Evolutionary conservation across 116 monocot genomes (phyloP).

Genomic region (Cymodocea nodosa): DNA sequence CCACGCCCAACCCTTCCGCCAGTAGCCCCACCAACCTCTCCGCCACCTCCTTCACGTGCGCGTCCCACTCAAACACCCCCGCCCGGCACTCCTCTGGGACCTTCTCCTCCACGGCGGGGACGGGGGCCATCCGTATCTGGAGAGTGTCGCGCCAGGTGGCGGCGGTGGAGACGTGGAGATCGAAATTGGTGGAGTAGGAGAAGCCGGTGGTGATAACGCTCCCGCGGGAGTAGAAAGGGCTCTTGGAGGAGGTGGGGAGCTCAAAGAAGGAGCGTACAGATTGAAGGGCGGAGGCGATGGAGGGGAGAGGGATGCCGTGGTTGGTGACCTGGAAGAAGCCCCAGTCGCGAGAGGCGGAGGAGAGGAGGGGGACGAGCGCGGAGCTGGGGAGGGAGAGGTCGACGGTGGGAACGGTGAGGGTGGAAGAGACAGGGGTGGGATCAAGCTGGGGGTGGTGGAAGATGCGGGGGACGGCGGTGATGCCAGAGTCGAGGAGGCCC

Average conservation of each 20-base stretch:
- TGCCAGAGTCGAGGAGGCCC: constrained; percentile 60
- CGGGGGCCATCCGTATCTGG: constrained; percentile 22
- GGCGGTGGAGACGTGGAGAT: constrained; percentile 44
- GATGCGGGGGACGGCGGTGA: constrained; percentile 39
- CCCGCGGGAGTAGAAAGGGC: constrained; percentile 26
- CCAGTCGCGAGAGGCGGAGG: constrained; percentile 30
- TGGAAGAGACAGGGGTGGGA: not conserved
- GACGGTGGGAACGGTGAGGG: constrained; percentile 48
- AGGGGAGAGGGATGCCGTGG: constrained; percentile 30
- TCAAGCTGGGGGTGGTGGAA: constrained; percentile 38
- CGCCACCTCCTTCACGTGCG: constrained; percentile 17
- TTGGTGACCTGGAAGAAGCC: constrained; percentile 74
- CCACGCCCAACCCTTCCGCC: constrained; percentile 49
- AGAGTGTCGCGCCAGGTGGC: constrained; percentile 89
- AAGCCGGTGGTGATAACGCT: constrained; percentile 29
- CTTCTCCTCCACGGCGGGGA: constrained; percentile 13
- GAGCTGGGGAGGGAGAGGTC: constrained; percentile 63
- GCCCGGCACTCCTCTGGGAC: constrained; percentile 37
- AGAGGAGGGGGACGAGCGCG: constrained; percentile 18
- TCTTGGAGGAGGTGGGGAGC: constrained; percentile 22
- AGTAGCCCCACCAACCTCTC: constrained; percentile 34
- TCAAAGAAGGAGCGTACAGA: constrained; percentile 38
- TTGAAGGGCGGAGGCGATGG: constrained; percentile 20
- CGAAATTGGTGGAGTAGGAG: constrained; percentile 51
- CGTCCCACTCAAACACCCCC: constrained; percentile 38